Evolutionary conservation across 1,284 basidiomycete species (phyloP), one percentile per base, ranked within the genome.

Genomic region (Ustilago hordei): DNA sequence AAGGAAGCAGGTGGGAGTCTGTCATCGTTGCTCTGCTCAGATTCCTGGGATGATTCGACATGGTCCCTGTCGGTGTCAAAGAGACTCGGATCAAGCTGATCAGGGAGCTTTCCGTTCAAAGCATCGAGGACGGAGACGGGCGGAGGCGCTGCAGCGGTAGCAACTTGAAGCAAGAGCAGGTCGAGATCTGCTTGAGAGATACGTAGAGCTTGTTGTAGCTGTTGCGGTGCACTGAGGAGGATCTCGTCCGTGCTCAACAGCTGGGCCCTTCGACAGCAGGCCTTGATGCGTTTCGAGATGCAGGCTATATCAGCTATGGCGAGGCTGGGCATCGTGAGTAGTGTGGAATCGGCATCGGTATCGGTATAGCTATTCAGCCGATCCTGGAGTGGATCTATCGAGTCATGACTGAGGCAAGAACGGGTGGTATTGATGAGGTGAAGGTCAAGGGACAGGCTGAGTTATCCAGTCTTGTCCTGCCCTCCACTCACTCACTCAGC

Each of bases 201-300:
- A 4, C 64, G 61, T 5, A 75, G 63, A 31, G 64, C 58, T 32
- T 64, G 67, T 15, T 61, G 56, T 34, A 79, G 69, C 53, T 69
- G 58, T 12, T 62, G 55, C 12, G 64, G 61, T 13, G 45, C 58
- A 11, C 31, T 41, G 62, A 75, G 77, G 0, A 79, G 58, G 39
- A 79, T 60, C 54, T 79, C 73, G 53, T 75, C 47, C 15, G 67
- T 64, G 62, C 63, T 68, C 47, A 67, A 73, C 32, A 75, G 66
- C 50, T 69, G 66, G 12, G 75, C 75, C 17, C 69, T 56, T 34
- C 69, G 69, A 62, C 69, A 77, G 60, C 75, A 73, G 3, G 75
- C 75, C 55, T 77, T 72, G 69, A 69, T 59, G 62, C 75, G 65
- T 52, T 77, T 73, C 15, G 75, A 77, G 43, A 77, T 64, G 48